These are phyloP conservation scores for Pythium grandisporangium DNA, from an alignment of 352 stramenopile species.

Conservation along the genomic window DNA sequence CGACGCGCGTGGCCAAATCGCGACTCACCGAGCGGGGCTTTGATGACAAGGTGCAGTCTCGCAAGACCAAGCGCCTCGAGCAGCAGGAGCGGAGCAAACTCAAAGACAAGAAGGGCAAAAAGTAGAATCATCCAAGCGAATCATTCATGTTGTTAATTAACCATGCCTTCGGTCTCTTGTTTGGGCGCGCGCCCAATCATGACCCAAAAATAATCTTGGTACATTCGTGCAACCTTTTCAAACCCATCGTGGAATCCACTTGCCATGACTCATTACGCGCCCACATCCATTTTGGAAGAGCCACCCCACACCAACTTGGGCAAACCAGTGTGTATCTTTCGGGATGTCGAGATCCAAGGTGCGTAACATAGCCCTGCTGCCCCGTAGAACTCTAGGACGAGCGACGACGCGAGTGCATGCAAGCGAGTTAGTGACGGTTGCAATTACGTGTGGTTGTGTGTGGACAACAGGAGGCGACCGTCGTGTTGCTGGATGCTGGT, in stretches of 20 bases:
- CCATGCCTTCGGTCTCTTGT: too few relatives aligned
- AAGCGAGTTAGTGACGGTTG: too few relatives aligned
- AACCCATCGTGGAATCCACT: too few relatives aligned
- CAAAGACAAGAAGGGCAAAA: too few relatives aligned
- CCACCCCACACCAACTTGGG: constrained; percentile 6
- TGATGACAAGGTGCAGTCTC: constrained; percentile 73
- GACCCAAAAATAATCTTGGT: neutral
- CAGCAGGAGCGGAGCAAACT: constrained; percentile 29
- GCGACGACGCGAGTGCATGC: too few relatives aligned
- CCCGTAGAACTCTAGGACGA: too few relatives aligned
- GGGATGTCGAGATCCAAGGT: constrained; percentile 13
- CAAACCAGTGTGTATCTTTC: neutral
- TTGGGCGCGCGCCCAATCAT: too few relatives aligned
- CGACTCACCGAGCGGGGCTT: constrained; percentile 84
- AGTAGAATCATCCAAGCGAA: too few relatives aligned
- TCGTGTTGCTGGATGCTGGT: constrained; percentile 61
- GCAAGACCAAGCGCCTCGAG: constrained; percentile 55
- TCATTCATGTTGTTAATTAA: too few relatives aligned
- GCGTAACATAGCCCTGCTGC: too few relatives aligned
- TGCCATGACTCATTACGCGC: too few relatives aligned
- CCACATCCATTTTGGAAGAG: too few relatives aligned
- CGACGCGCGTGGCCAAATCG: constrained; percentile 90
- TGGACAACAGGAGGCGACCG: constrained; percentile 37
- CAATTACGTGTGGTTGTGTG: neutral
- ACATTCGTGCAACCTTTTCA: constrained; percentile 16